phyloP scores from a whole-genome alignment of 768 basidiomycete species.

The Lanmaoa pseudosensibilis region DNA sequence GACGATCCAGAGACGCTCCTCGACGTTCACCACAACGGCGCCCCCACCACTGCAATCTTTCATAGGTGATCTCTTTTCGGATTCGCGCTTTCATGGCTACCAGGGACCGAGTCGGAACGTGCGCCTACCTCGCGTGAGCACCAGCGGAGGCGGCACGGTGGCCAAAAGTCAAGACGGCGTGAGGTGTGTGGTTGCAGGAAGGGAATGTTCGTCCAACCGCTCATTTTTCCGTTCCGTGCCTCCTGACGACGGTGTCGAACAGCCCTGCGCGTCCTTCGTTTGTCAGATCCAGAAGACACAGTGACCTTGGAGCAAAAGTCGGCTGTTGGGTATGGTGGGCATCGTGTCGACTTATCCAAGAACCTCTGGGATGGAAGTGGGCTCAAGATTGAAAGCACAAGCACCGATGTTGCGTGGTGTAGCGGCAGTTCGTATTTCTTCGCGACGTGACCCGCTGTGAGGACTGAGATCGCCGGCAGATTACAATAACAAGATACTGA shows the following conservation, averaged over 20 bases:
- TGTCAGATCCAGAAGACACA: conserved; percentile 48
- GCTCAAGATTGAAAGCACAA: conserved; percentile 74
- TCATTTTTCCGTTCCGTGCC: neutral
- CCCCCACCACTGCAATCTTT: conserved; percentile 7
- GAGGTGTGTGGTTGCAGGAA: conserved; percentile 73
- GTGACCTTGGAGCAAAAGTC: conserved; percentile 49
- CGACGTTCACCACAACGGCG: conserved; percentile 19
- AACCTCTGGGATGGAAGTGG: conserved; percentile 81
- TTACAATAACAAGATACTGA: conserved; percentile 74
- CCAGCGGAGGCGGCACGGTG: conserved; percentile 64
- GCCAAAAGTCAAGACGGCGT: conserved; percentile 65
- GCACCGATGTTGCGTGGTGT: conserved; percentile 82
- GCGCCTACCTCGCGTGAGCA: conserved; percentile 57
- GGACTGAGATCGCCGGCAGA: conserved; percentile 37
- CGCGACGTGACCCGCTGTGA: neutral
- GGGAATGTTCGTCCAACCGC: conserved; percentile 56
- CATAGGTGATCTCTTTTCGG: conserved; percentile 37
- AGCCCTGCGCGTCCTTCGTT: conserved; percentile 62
- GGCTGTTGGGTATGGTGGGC: conserved; percentile 56
- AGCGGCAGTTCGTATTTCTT: conserved; percentile 51
- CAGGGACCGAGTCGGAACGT: conserved; percentile 52
- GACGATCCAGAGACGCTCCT: conserved; percentile 27
- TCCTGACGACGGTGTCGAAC: conserved; percentile 16
- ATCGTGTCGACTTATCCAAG: conserved; percentile 67
- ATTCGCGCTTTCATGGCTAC: conserved; percentile 45